Evolutionary conservation across 768 basidiomycete species (phyloP), one percentile per base, ranked within the genome.

Genomic region (Nidularia pulvinata): DNA sequence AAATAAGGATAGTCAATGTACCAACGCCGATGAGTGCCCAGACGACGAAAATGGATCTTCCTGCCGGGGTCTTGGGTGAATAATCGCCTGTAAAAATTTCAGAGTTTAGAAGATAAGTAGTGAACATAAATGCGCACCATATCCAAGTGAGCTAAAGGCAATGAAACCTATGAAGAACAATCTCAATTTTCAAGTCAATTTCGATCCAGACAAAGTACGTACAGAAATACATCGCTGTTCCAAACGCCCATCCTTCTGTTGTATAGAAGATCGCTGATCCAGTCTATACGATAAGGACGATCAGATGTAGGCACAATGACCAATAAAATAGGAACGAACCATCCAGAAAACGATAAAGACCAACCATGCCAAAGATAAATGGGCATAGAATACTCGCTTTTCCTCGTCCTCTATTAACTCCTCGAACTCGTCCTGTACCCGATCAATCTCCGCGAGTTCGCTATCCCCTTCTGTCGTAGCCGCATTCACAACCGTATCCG

Each of bases 311-410:
- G 25, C 5, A 25, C 54, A 50, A 44, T 37, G 14, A 6, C 5
- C 1, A 22, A 45, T 32, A 36, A 11, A 16, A 7, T 37, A 43
- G 13, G 30, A 4, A 65, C 79, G 55, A 55, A 89, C 86, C 60
- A 83, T 72, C 92, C 92, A 94, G 71, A 94, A 94, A n/a, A 79
- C 58, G 19, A 91, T 61, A 69, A 93, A 93, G 33, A 88, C 58
- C 0, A 65, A 48, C 72, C 82, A 82, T 0, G 86, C 84, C 16
- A 89, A 67, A 1, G 61, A 51, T 45, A 88, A 75, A 60, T 91
- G 84, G 6, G 75, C 68, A 39, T 72, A 72, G 57, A 86, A 82
- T 35, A 86, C 85, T 55, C 74, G 78, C 51, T 69, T 74, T 60
- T 88, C 85, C 33, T 77, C 77, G n/a, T 57, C 61, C 51, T 65